phyloP scores from a whole-genome alignment of 768 basidiomycete genomes.

The Cyclocybe aegerita region DNA sequence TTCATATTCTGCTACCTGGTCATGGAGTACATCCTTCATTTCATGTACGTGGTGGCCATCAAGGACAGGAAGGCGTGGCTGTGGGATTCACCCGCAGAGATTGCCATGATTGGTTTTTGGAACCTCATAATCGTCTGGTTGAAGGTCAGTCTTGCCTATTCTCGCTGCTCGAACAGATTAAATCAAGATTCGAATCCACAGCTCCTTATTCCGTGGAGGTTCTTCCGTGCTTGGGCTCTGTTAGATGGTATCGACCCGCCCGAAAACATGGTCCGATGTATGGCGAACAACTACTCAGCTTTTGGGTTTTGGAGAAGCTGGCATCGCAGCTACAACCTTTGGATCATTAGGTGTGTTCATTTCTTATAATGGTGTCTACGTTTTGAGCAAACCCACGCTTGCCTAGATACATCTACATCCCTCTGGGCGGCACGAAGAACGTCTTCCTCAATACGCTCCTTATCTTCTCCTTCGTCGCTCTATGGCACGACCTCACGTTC shows the following conservation, averaged over 20 bases:
- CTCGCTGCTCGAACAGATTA: background rate
- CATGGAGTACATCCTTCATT: slow-evolving; percentile 92
- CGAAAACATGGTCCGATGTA: slow-evolving; percentile 99
- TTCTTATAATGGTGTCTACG: background rate
- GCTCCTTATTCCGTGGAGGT: slow-evolving; percentile 94
- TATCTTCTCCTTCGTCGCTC: slow-evolving; percentile 93
- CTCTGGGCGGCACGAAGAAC: slow-evolving; percentile 72
- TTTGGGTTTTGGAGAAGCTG: slow-evolving; percentile 95
- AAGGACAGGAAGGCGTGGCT: slow-evolving; percentile 86
- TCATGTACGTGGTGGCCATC: slow-evolving; percentile 96
- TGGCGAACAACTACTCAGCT: slow-evolving; percentile 95
- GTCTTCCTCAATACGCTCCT: slow-evolving; percentile 63
- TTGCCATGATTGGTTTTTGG: slow-evolving; percentile 96
- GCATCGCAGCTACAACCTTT: slow-evolving; percentile 96
- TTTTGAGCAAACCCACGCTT: background rate
- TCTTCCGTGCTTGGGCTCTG: slow-evolving; percentile 94
- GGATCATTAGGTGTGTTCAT: slow-evolving; percentile 74
- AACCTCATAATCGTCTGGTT: slow-evolving; percentile 95
- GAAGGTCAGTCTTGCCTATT: slow-evolving; percentile 55
- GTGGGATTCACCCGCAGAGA: slow-evolving; percentile 73
- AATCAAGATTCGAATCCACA: slow-evolving; percentile 27
- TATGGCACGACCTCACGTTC: slow-evolving; percentile 96
- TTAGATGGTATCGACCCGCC: slow-evolving; percentile 88
- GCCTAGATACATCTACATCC: slow-evolving; percentile 88
- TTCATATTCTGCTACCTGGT: slow-evolving; percentile 71